Evolutionary conservation across 441 rosid genomes (phyloP), one percentile per base, ranked within the genome.

Genomic region (Adansonia rubrostipa): DNA sequence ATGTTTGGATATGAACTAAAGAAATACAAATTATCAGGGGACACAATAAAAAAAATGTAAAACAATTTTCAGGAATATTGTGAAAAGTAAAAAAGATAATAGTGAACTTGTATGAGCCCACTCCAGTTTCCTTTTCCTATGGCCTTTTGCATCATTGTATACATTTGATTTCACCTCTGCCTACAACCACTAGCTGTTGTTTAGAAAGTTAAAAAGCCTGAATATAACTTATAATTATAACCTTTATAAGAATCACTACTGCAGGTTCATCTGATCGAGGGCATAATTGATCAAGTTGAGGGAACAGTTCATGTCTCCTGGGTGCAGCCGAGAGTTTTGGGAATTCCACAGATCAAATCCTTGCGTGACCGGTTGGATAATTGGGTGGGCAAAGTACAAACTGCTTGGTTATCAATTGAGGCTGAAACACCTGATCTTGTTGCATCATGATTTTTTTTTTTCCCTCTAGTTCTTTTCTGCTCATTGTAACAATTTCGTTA

Each of bases 241-340:
- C 70, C 54, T 45, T 20, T 22, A 14, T 17, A 19, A 50, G 11
- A 70, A 54, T 50, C 47, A 47, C 72, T 40, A 40, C 42, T 77
- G 77, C 89, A 96, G 99, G 99, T 94, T 76, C 98, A 90, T 84
- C 94, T 95, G 67, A 91, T 95, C 3, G 98, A 93, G 85, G 97
- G 97, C 20, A 87, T 91, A 45, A 86, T 93, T 56, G 97, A 96
- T 82, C 97, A 96, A 85, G 97, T 96, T 40, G 94, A 96, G 79
- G 95, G 96, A 78, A 92, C 95, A 0, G 98, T 96, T 3, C 85
- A 96, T 7, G 91, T 96, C n/a, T 94, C 98, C 0, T 94, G 99
- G 99, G 98, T 94, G 77, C 98, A 94, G 80, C 99, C 98, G 3
- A 88, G 99, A 81, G 99, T 95, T 77, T 77, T 95, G 86, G 98